Evolutionary conservation across 768 basidiomycete genomes (phyloP).

Genomic region (Brasilioporus rufonigricans): DNA sequence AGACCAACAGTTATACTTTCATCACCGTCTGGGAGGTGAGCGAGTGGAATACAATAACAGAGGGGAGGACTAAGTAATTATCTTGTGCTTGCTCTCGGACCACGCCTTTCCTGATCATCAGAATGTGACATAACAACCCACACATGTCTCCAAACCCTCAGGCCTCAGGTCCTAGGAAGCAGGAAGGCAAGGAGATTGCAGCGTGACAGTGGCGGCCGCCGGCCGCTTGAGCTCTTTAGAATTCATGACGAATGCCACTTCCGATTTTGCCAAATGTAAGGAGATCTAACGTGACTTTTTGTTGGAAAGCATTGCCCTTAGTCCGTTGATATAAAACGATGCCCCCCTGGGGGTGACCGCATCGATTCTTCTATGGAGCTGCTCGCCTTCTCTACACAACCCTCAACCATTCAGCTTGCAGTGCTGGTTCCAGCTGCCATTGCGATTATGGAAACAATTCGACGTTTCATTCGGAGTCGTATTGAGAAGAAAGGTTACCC

Average conservation of each 20-base stretch:
- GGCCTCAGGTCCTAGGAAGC: neutral
- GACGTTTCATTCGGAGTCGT: neutral
- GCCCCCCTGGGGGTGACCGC: neutral
- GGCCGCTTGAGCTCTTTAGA: neutral
- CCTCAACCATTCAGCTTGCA: neutral
- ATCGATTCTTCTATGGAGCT: neutral
- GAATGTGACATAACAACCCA: no score
- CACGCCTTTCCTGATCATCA: no score
- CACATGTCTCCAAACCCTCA: no score
- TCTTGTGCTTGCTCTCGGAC: no score
- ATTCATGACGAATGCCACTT: neutral
- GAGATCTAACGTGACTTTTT: neutral
- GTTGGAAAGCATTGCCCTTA: neutral
- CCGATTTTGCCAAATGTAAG: neutral
- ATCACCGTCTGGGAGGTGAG: no score
- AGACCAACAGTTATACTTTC: no score
- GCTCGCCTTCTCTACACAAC: neutral
- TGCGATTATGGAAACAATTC: neutral
- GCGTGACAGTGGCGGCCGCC: neutral
- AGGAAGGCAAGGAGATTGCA: no score
- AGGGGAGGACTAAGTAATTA: no score
- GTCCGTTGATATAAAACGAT: neutral
- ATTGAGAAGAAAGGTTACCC: neutral
- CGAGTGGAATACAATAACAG: no score
- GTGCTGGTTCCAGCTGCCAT: neutral